Percentiles rank a stretch among this genome's conserved stretches.
phyloP scores from a whole-genome alignment of 2,329 filamentous ascomycete genomes.

The Helotiales sp. region DNA sequence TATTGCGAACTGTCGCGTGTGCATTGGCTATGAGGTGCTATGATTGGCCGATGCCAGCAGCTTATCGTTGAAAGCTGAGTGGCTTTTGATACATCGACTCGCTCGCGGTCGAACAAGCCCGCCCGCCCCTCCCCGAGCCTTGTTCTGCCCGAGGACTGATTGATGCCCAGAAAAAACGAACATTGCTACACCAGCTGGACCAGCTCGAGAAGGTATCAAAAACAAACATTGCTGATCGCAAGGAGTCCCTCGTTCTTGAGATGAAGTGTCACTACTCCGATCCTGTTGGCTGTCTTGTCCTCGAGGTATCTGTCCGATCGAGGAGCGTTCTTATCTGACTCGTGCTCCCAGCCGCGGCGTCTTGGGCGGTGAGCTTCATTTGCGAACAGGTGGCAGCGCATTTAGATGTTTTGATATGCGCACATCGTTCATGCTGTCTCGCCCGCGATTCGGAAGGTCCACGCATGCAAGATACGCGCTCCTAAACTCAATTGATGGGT shows the following conservation, averaged over 20 bases:
- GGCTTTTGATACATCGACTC: slow-evolving; percentile 14
- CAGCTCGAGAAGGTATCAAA: neutral
- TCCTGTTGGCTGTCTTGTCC: neutral
- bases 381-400: neutral
- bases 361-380: neutral
- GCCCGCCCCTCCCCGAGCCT: neutral
- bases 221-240: neutral
- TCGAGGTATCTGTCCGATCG: neutral
- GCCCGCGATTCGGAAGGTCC: slow-evolving; percentile 6
- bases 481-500: slow-evolving; percentile 18
- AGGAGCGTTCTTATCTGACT: neutral
- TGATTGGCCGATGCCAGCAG: slow-evolving; percentile 6
- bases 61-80: slow-evolving; percentile 20
- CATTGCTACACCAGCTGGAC: neutral
- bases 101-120: neutral
- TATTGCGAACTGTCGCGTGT: slow-evolving; percentile 17
- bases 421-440: neutral
- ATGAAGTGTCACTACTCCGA: neutral
- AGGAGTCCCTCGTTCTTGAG: neutral
- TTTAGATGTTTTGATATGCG: neutral
- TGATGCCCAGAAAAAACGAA: neutral
- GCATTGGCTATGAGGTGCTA: slow-evolving; percentile 4
- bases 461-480: slow-evolving; percentile 8
- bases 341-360: neutral
- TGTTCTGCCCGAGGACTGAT: neutral